Evolutionary conservation across 2,329 filamentous ascomycete species (phyloP).

Genomic region (Corynespora cassiicola): DNA sequence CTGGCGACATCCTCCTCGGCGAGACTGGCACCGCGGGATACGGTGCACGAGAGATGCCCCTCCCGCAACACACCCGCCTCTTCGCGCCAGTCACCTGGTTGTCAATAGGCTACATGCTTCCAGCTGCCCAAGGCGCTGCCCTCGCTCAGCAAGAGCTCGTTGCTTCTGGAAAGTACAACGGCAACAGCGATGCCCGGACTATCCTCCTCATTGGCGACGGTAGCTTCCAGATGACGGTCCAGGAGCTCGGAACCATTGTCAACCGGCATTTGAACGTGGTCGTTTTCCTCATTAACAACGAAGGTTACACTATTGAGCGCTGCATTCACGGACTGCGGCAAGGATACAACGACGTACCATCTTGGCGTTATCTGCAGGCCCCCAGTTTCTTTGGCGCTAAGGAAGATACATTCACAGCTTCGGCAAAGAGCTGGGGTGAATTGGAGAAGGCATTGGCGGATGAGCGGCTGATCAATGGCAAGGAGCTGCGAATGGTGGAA

Average conservation of each 20-base stretch:
- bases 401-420: slow-evolving; percentile 14
- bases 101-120: slow-evolving; percentile 67
- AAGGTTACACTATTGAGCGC: slow-evolving; percentile 45
- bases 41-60: slow-evolving; percentile 18
- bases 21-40: slow-evolving; percentile 61
- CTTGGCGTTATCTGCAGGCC: slow-evolving; percentile 4
- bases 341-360: slow-evolving; percentile 5
- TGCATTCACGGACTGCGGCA: slow-evolving; percentile 35
- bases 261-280: slow-evolving; percentile 30
- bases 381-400: slow-evolving; percentile 25
- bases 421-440: slow-evolving; percentile 55
- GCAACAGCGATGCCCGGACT: slow-evolving; percentile 4
- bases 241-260: slow-evolving; percentile 40
- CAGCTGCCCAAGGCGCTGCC: slow-evolving; percentile 62
- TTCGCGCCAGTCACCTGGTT: slow-evolving; percentile 20
- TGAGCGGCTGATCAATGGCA: slow-evolving; percentile 44
- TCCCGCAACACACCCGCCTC: slow-evolving; percentile 13
- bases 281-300: slow-evolving; percentile 39
- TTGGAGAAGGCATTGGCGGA: slow-evolving; percentile 49
- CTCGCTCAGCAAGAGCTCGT: slow-evolving; percentile 37
- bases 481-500: slow-evolving; percentile 51
- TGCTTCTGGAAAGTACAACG: no score
- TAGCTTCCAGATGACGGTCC: slow-evolving; percentile 39
- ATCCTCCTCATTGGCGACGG: slow-evolving; percentile 37
- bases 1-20: slow-evolving; percentile 63